Percentiles rank a stretch among this genome's conserved stretches.
Evolutionary conservation across 202 grass and related monocot species (phyloP).

Genomic region (Dendrocalamus latiflorus): DNA sequence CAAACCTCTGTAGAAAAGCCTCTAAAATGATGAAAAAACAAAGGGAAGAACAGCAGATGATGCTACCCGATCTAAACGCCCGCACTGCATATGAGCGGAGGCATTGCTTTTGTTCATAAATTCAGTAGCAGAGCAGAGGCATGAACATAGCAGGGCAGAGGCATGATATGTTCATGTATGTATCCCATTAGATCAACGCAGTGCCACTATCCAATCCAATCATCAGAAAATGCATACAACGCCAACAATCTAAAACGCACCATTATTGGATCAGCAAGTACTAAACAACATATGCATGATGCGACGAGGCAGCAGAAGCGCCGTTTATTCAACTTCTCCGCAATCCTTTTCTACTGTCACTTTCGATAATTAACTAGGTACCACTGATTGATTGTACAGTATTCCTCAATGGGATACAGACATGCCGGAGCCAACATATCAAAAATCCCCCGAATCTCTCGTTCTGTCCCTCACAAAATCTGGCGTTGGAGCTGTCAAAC

Average conservation of each 20-base stretch:
- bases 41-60: too few relatives aligned
- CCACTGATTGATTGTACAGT: slow-evolving; percentile 32
- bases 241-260: neutral
- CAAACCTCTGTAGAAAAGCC: too few relatives aligned
- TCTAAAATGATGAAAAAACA: too few relatives aligned
- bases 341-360: neutral
- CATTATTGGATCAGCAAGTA: neutral
- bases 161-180: too few relatives aligned
- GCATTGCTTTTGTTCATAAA: too few relatives aligned
- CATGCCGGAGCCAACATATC: slow-evolving; percentile 10
- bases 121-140: too few relatives aligned
- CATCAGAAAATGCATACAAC: neutral
- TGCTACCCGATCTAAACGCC: too few relatives aligned
- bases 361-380: slow-evolving; percentile 12
- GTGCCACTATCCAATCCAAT: neutral
- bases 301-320: neutral
- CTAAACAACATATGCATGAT: neutral
- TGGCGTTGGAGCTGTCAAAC: slow-evolving; percentile 33
- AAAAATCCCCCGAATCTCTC: neutral
- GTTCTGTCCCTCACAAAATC: slow-evolving; percentile 19
- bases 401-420: slow-evolving; percentile 24
- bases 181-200: too few relatives aligned
- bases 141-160: too few relatives aligned
- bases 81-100: too few relatives aligned
- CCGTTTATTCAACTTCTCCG: slow-evolving; percentile 28